Conservation (phyloP, 495 filamentous ascomycete species). For the Neurospora tetrasperma region DNA sequence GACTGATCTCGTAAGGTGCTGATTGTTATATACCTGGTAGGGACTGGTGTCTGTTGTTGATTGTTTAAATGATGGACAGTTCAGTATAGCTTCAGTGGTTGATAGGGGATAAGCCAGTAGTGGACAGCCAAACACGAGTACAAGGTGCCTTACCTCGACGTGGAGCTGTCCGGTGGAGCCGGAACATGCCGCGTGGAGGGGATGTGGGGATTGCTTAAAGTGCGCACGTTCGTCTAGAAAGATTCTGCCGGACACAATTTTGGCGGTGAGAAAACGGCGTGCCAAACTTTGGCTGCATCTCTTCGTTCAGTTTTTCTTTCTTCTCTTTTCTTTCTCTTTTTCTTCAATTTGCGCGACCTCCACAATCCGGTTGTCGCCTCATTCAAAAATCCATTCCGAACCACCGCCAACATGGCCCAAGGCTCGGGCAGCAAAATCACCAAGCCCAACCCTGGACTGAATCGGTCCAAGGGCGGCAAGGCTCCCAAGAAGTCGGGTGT, state of each 20-base stretch:
- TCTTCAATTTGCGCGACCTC: neutral
- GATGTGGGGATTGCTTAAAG: neutral
- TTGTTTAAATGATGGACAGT: neutral
- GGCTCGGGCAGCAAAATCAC: constrained; percentile 30
- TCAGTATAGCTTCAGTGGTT: neutral
- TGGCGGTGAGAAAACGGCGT: neutral
- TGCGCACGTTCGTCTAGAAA: neutral
- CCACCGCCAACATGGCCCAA: constrained; percentile 30
- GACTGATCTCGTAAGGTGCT: neutral
- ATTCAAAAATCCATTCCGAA: neutral
- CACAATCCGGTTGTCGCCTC: neutral
- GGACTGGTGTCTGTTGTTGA: neutral
- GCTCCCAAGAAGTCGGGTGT: constrained; percentile 24
- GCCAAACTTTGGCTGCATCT: neutral
- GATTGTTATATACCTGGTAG: neutral
- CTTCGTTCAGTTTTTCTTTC: neutral
- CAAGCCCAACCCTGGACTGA: constrained; percentile 18
- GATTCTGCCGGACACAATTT: neutral
- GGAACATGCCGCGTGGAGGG: neutral
- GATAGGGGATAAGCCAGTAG: neutral
- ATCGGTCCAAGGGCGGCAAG: constrained; percentile 15
- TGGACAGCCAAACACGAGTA: neutral
- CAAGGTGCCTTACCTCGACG: neutral
- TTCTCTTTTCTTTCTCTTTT: neutral
- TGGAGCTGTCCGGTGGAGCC: neutral